Evolutionary conservation across 2,329 filamentous ascomycete genomes (phyloP), one percentile per base, ranked within the genome.

Genomic region (Aureobasidium zeae): DNA sequence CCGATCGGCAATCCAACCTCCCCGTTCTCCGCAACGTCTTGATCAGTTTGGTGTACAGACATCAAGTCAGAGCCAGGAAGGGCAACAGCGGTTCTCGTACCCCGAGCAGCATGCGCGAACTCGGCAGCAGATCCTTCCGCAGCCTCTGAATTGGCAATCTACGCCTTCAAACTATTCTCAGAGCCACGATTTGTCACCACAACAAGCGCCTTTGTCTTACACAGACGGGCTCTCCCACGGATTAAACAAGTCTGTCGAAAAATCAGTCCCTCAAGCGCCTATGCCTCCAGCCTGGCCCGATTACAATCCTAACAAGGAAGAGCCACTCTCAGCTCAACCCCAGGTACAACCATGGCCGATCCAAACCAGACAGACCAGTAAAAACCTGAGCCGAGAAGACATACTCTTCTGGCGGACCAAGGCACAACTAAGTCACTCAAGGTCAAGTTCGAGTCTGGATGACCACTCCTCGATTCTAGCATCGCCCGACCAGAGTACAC

Each of bases 401-500:
- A 30, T 41, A 10, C 9, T 41, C 5, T 41, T 41, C 15, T 41
- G 37, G 37, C 19, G 37, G 11, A 32, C 37, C n/a, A 26, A 41
- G 10, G 15, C 37, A 5, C 37, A 41, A 4, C 37, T 41, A 3
- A 41, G 28, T 12, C 20, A 25, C 8, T 41, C 37, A 3, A 26
- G 28, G n/a, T 41, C 37, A 6, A 24, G 20, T 6, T 41, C 28
- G 13, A 41, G 13, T n/a, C 10, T 41, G 8, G 37, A 41, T 13
- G 28, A 41, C 11, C 37, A 41, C 15, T 41, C 37, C 5, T 41
- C 37, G 3, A 41, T 16, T 2, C 5, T 41, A 5, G 37, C 37
- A 15, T 41, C 37, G 2, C 37, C 21, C 6, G 28, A 41, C 11
- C 20, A 31, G 28, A 41, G 37, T 13, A 31, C 37, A 17, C 37